phyloP scores from a whole-genome alignment of 306 rosid species.

The Quillaja saponaria region DNA sequence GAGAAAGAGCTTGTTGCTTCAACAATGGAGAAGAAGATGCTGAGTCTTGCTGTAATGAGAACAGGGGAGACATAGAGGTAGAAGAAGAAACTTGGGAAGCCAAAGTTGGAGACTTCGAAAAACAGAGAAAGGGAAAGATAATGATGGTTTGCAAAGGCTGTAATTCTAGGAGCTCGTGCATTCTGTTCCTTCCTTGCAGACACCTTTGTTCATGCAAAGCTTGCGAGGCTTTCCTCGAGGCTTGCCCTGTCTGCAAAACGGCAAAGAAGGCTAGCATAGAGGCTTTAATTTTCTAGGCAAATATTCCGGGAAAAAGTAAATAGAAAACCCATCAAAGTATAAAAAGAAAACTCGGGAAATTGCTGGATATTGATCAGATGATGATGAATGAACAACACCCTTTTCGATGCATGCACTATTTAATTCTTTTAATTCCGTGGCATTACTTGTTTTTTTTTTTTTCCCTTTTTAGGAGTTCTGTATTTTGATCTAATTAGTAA shows the following conservation, averaged over 20 bases:
- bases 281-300: constrained; percentile 60
- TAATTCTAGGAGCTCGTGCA: constrained; percentile 38
- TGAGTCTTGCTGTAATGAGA: constrained; percentile 55
- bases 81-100: constrained; percentile 30
- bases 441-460: no score
- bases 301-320: constrained; percentile 38
- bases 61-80: constrained; percentile 6
- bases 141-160: constrained; percentile 56
- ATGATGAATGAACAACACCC: constrained; percentile 25
- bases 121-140: constrained; percentile 14
- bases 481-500: constrained; percentile 8
- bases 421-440: background rate
- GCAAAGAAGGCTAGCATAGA: constrained; percentile 69
- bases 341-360: background rate
- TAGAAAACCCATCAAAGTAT: background rate
- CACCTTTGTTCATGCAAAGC: constrained; percentile 76
- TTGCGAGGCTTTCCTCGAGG: constrained; percentile 61
- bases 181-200: constrained; percentile 77
- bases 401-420: constrained; percentile 6
- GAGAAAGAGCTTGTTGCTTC: constrained; percentile 33
- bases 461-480: constrained; percentile 16
- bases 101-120: constrained; percentile 7
- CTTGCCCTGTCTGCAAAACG: constrained; percentile 67
- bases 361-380: constrained; percentile 7
- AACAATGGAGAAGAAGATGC: constrained; percentile 48